A percentile compares a stretch with the other conserved stretches of the same genome.
Evolutionary conservation across 78 protist genomes (phyloP).

Genomic region (Dictyostelium firmibasis): DNA sequence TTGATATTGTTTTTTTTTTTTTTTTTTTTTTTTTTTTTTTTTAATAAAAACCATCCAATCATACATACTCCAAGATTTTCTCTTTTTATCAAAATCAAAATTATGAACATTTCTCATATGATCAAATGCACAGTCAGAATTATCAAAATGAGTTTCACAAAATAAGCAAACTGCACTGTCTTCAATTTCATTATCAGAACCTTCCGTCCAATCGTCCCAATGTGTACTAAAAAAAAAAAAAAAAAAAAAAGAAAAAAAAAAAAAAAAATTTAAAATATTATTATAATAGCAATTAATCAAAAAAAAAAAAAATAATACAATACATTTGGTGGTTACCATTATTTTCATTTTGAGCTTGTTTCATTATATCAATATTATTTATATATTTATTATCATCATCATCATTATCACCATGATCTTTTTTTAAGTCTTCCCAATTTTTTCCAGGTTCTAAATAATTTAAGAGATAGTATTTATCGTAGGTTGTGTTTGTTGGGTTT

Average conservation of each 20-base stretch:
- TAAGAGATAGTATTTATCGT: constrained; percentile 78
- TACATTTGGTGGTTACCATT: constrained; percentile 23
- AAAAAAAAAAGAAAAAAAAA: neutral
- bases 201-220: constrained; percentile 76
- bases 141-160: constrained; percentile 33
- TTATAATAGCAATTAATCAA: neutral
- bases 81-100: constrained; percentile 24
- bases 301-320: neutral
- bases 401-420: constrained; percentile 17
- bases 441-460: constrained; percentile 80
- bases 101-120: constrained; percentile 33
- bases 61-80: constrained; percentile 58
- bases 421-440: constrained; percentile 62
- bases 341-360: constrained; percentile 37
- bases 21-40: no score
- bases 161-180: constrained; percentile 37
- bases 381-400: neutral
- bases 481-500: constrained; percentile 65
- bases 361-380: constrained; percentile 17
- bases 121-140: constrained; percentile 17
- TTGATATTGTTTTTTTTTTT: no score
- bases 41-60: neutral
- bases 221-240: constrained; percentile 8
- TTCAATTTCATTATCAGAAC: constrained; percentile 24
- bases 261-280: neutral